Evolutionary conservation across 306 rosid genomes (phyloP).

Genomic region (Casuarina cunninghamiana): DNA sequence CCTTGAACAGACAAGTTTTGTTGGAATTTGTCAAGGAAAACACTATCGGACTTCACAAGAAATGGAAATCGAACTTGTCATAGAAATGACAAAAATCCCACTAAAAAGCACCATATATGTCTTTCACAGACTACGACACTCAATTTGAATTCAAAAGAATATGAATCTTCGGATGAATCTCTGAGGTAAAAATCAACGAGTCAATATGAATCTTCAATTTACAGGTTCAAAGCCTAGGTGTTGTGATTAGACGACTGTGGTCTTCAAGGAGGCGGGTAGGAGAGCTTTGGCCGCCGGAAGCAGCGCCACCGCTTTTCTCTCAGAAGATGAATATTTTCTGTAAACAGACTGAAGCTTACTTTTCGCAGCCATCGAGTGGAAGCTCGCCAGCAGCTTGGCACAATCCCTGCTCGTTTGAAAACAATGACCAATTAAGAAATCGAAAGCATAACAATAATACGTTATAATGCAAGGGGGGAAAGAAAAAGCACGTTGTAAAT

Average conservation of each 20-base stretch:
- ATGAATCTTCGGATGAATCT: no score
- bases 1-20: no score
- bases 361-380: slow-evolving; percentile 42
- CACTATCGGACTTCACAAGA: no score
- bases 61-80: no score
- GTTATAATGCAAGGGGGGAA: neutral
- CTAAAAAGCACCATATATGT: no score
- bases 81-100: no score
- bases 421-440: neutral
- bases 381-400: slow-evolving; percentile 52
- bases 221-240: neutral
- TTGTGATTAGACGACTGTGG: neutral
- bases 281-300: slow-evolving; percentile 63
- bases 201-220: no score
- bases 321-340: slow-evolving; percentile 51
- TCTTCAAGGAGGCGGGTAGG: slow-evolving; percentile 20
- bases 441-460: neutral
- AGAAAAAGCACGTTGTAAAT: neutral
- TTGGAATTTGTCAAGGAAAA: no score
- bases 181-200: no score
- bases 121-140: no score
- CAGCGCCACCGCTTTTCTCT: slow-evolving; percentile 62
- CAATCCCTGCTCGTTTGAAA: slow-evolving; percentile 51
- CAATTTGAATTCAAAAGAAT: no score
- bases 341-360: slow-evolving; percentile 58